Evolutionary conservation across 139 green algal species (phyloP), one percentile per base, ranked within the genome.

Genomic region (Coccomyxa sp.): DNA sequence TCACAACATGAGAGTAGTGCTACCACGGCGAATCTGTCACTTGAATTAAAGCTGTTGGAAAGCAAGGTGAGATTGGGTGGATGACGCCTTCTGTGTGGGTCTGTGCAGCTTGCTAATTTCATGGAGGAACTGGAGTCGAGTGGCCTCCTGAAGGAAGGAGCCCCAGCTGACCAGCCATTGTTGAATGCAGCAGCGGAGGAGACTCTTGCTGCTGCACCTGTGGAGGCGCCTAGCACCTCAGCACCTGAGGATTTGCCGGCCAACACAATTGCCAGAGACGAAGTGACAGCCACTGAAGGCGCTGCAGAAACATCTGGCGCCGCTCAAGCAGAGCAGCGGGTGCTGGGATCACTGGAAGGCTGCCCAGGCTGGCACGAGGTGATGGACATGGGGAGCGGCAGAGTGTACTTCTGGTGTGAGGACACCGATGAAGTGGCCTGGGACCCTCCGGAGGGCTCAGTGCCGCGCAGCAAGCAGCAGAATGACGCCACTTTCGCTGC

Each of bases 101-200:
- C 60, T 60, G 0, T 85, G 74, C 86, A 96, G 92, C 87, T 96
- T 28, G 90, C 90, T 0, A 88, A 78, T 76, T 96, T 96, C 82
- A 92, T 96, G 88, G 75, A 89, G 16, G 90, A 96, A 81, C 87
- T 96, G 58, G 89, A 96, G 74, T 88, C 85, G 66, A 93, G 86
- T 66, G 93, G 93, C n/a, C 81, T 96, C 83, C 88, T 95, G n/a
- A 83, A 85, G 0, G 90, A 91, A 58, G 82, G 87, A 16, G 23
- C 76, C 1, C 28, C 23, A 27, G 51, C 31, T 57, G 60, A 81
- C 10, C n/a, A 74, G 68, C 17, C 51, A 45, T n/a, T 57, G 25
- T 67, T 60, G 67, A 10, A 13, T 25, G 45, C 67, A 28, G 17
- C 21, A 18, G 51, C 23, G 17, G 60, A 32, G 23, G 18, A 79